phyloP scores from a whole-genome alignment of 805 yeast species.

The Candida nitratophila region DNA sequence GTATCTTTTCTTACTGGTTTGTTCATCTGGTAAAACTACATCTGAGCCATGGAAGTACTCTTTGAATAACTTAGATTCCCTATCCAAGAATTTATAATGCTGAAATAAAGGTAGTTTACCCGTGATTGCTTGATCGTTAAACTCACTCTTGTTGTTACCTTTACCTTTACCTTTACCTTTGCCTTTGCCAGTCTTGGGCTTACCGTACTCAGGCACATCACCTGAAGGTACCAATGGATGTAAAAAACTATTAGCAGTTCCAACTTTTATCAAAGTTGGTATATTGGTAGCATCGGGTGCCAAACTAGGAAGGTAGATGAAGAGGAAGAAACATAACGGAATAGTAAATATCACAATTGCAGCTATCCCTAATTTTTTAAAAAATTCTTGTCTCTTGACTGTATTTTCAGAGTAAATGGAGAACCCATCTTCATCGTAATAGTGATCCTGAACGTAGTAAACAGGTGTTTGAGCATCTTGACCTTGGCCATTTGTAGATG shows the following conservation, averaged over 20 bases:
- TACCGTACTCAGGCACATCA: no score
- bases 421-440: constrained; percentile 5
- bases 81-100: constrained; percentile 12
- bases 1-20: constrained; percentile 35
- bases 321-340: constrained; percentile 19
- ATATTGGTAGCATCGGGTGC: constrained; percentile 25
- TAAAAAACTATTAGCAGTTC: constrained; percentile 14
- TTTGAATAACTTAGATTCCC: constrained; percentile 11
- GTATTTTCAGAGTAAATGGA: constrained; percentile 4
- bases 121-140: constrained; percentile 5
- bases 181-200: background rate
- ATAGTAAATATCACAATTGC: constrained; percentile 7
- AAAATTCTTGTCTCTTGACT: constrained; percentile 14
- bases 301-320: constrained; percentile 23
- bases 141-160: constrained; percentile 11
- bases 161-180: constrained; percentile 13
- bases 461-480: background rate
- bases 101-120: constrained; percentile 19
- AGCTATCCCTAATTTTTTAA: background rate
- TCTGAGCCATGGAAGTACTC: constrained; percentile 15
- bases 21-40: constrained; percentile 6
- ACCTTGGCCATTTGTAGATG: background rate
- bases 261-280: constrained; percentile 19
- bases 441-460: background rate
- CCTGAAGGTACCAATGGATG: constrained; percentile 21